Conservation (phyloP, 2,329 filamentous ascomycete species). For the Trichoderma afroharzianum region DNA sequence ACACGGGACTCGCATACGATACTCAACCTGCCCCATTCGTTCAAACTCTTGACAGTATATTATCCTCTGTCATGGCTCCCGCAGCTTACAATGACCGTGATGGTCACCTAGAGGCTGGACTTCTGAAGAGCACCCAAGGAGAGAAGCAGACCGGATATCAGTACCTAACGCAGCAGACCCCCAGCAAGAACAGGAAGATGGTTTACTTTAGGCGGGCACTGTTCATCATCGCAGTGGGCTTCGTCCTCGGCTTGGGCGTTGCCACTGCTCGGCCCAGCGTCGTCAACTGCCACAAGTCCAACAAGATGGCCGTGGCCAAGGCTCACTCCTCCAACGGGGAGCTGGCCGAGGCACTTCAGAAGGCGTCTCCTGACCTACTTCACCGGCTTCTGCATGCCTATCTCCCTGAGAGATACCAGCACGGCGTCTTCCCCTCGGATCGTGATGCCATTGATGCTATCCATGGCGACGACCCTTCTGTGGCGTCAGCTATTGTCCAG, state of each 20-base stretch:
- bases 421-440: slow-evolving; percentile 66
- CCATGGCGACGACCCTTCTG: slow-evolving; percentile 55
- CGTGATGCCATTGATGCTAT: slow-evolving; percentile 60
- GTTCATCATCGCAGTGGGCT: slow-evolving; percentile 24
- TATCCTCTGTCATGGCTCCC: slow-evolving; percentile 20
- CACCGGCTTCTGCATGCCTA: slow-evolving; percentile 64
- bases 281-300: slow-evolving; percentile 8
- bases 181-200: slow-evolving; percentile 20
- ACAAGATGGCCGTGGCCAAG: slow-evolving; percentile 11
- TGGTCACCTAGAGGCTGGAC: slow-evolving; percentile 23
- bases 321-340: slow-evolving; percentile 27
- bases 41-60: not conserved
- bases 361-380: slow-evolving; percentile 56
- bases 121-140: slow-evolving; percentile 24
- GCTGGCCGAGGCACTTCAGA: slow-evolving; percentile 37
- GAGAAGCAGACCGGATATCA: slow-evolving; percentile 21
- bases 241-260: slow-evolving; percentile 28
- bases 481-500: slow-evolving; percentile 61
- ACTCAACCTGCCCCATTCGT: not conserved
- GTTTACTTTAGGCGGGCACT: slow-evolving; percentile 18
- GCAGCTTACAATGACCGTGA: slow-evolving; percentile 13
- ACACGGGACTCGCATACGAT: not conserved
- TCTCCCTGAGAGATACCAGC: slow-evolving; percentile 60
- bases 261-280: slow-evolving; percentile 15
- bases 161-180: not conserved